Conservation (phyloP, 495 filamentous ascomycete species). For the Lichenothelia convexa region DNA sequence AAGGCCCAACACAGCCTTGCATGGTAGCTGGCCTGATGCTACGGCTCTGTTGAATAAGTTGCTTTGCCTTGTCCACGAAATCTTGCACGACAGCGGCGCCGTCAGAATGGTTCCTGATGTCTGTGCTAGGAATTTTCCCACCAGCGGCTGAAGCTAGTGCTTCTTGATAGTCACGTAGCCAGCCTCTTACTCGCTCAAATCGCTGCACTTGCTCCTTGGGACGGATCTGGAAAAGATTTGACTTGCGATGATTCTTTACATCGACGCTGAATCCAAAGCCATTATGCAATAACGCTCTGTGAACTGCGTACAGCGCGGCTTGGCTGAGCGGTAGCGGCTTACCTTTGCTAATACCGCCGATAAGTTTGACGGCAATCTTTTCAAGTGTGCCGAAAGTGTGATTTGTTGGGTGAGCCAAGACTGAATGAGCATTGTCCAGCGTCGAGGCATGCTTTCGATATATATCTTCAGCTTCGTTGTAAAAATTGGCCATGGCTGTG, state of each 20-base stretch:
- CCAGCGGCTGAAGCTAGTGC: constrained; percentile 16
- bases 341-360: constrained; percentile 23
- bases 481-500: constrained; percentile 33
- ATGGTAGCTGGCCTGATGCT: constrained; percentile 38
- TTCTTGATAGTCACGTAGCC: constrained; percentile 42
- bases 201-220: constrained; percentile 27
- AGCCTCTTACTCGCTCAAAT: constrained; percentile 30
- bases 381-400: constrained; percentile 37
- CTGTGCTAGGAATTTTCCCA: constrained; percentile 6
- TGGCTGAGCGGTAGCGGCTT: constrained; percentile 31
- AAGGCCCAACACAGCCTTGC: constrained; percentile 34
- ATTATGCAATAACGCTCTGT: constrained; percentile 38
- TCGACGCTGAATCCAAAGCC: constrained; percentile 33
- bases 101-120: background rate
- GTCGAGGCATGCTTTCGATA: constrained; percentile 25
- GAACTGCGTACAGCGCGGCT: constrained; percentile 47
- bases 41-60: constrained; percentile 49
- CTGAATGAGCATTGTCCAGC: constrained; percentile 22
- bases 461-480: constrained; percentile 27
- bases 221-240: constrained; percentile 28
- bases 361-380: constrained; percentile 37
- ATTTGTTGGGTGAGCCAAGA: constrained; percentile 18
- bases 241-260: constrained; percentile 17
- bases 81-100: constrained; percentile 20
- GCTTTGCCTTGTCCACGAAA: constrained; percentile 49